Percentiles rank a stretch among this genome's conserved stretches.
Evolutionary conservation across 176 grass and related monocot species (phyloP).

Genomic region (Stipa capillata): DNA sequence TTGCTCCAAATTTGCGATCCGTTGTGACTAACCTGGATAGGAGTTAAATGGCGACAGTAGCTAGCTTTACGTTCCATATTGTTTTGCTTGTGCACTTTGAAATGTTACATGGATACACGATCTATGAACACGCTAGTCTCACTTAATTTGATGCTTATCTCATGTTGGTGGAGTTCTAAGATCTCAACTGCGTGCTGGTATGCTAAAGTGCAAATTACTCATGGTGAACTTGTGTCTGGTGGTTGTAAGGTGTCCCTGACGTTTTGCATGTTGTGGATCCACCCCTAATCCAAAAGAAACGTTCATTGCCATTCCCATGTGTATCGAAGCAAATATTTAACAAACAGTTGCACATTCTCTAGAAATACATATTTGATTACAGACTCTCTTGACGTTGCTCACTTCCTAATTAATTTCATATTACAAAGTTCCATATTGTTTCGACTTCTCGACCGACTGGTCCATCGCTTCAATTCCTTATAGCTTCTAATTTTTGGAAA

Average conservation of each 20-base stretch:
- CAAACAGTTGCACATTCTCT: not conserved
- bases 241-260: not conserved
- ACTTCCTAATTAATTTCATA: not conserved
- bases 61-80: no score
- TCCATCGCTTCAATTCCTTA: not conserved
- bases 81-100: no score
- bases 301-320: not conserved
- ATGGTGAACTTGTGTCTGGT: not conserved
- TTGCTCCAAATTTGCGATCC: no score
- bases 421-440: no score
- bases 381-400: not conserved
- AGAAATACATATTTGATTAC: not conserved
- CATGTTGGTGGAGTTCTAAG: not conserved
- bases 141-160: no score
- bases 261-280: not conserved
- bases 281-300: not conserved
- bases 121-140: no score
- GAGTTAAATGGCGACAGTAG: no score
- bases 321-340: not conserved
- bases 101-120: no score
- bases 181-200: not conserved
- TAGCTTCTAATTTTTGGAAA: not conserved
- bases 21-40: no score
- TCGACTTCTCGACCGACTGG: not conserved
- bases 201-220: not conserved